A percentile compares a stretch with the other conserved stretches of the same genome.
phyloP scores from a whole-genome alignment of 202 grass and related monocot species.

The Sporobolus alterniflorus region DNA sequence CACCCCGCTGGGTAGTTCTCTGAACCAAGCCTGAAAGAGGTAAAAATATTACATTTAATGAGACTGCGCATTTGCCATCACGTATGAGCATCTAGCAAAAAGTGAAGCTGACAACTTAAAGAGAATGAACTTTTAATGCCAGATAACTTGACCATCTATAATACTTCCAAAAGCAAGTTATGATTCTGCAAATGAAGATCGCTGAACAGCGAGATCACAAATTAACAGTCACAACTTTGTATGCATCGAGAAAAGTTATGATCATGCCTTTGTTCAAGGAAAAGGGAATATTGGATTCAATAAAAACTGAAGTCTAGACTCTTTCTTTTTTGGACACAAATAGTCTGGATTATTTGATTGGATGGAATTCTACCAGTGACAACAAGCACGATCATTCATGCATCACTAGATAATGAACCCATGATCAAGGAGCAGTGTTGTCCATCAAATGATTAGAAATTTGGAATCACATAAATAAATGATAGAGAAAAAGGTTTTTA shows the following conservation, averaged over 20 bases:
- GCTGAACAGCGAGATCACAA: not conserved
- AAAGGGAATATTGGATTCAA: constrained; percentile 18
- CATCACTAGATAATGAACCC: not conserved
- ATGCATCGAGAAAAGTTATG: too few relatives aligned
- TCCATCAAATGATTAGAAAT: constrained; percentile 9
- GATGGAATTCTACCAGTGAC: not conserved
- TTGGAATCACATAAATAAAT: not conserved
- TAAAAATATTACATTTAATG: constrained; percentile 18
- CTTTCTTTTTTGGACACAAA: too few relatives aligned
- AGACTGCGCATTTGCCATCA: constrained; percentile 31
- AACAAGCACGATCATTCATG: not conserved
- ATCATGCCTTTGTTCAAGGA: constrained; percentile 11
- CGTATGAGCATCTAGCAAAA: not conserved
- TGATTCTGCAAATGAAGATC: constrained; percentile 15
- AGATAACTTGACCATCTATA: not conserved
- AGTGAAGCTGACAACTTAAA: not conserved
- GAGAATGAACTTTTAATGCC: constrained; percentile 19
- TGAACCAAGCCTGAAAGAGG: constrained; percentile 88
- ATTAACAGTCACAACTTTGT: constrained; percentile 1
- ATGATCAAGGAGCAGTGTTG: constrained; percentile 6
- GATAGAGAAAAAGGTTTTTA: constrained; percentile 46
- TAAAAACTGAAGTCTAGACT: constrained; percentile 12
- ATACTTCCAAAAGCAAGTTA: constrained; percentile 35
- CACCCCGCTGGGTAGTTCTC: constrained; percentile 81
- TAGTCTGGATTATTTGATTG: too few relatives aligned